These are phyloP conservation scores for Corynespora cassiicola DNA, from an alignment of 2,329 filamentous ascomycete genomes.

Conservation along the genomic window DNA sequence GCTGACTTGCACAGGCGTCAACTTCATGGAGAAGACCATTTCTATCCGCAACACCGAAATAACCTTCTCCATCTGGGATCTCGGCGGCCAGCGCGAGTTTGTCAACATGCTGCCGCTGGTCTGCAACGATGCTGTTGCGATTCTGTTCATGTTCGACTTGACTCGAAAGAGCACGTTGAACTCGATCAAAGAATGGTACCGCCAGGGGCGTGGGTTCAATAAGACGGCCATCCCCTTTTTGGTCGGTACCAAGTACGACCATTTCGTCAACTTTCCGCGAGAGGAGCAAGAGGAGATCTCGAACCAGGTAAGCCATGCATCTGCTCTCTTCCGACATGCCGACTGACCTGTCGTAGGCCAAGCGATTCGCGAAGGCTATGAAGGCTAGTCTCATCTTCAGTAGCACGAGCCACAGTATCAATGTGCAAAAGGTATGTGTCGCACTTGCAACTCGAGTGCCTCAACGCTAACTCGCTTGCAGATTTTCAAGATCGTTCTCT, in stretches of 20 bases:
- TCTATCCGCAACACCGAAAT: slow-evolving; percentile 99
- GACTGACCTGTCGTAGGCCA: slow-evolving; percentile 66
- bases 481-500: slow-evolving; percentile 99
- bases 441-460: too few species aligned
- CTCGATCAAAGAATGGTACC: slow-evolving; percentile 99
- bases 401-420: slow-evolving; percentile 99
- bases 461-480: slow-evolving; percentile 51
- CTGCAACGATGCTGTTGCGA: slow-evolving; percentile 97
- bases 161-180: slow-evolving; percentile 98
- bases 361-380: slow-evolving; percentile 98
- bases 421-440: slow-evolving; percentile 87
- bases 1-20: slow-evolving; percentile 71
- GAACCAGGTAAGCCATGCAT: slow-evolving; percentile 72
- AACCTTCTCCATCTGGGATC: slow-evolving; percentile 99
- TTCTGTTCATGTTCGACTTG: slow-evolving; percentile 99
- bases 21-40: slow-evolving; percentile 99
- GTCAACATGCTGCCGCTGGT: slow-evolving; percentile 99
- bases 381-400: slow-evolving; percentile 97
- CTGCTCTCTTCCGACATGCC: neutral
- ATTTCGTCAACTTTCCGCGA: slow-evolving; percentile 97
- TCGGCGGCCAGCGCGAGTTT: slow-evolving; percentile 97
- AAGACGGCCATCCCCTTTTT: slow-evolving; percentile 99
- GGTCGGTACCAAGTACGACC: slow-evolving; percentile 97
- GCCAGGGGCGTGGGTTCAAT: slow-evolving; percentile 97
- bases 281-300: slow-evolving; percentile 99